Percentiles rank a stretch among this genome's conserved stretches.
These are phyloP conservation scores for Astraeus odoratus DNA, from an alignment of 768 basidiomycete species.

Conservation along the genomic window DNA sequence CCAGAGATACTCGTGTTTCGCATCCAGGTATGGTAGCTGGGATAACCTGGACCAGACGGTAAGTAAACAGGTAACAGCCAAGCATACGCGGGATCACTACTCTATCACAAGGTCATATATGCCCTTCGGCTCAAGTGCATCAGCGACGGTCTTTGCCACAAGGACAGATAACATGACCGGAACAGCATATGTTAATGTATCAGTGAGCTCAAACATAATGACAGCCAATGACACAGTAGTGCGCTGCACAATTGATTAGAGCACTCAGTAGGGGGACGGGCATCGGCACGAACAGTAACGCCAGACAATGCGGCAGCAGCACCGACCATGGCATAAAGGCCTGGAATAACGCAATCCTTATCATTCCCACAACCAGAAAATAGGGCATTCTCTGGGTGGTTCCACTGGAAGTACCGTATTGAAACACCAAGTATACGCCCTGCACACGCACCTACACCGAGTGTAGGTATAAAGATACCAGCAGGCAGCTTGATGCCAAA, in stretches of 20 bases:
- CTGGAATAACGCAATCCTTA: slow-evolving; percentile 76
- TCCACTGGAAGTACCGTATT: slow-evolving; percentile 70
- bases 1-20: slow-evolving; percentile 88
- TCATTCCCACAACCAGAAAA: slow-evolving; percentile 63
- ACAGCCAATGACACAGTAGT: slow-evolving; percentile 93
- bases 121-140: slow-evolving; percentile 58
- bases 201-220: slow-evolving; percentile 93
- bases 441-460: slow-evolving; percentile 91
- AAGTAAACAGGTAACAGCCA: not conserved
- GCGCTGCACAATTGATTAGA: slow-evolving; percentile 35
- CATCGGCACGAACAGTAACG: slow-evolving; percentile 65
- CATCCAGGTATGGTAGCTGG: slow-evolving; percentile 88
- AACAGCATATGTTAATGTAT: slow-evolving; percentile 86
- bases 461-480: slow-evolving; percentile 94
- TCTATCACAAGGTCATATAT: slow-evolving; percentile 98
- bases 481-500: slow-evolving; percentile 91
- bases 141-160: slow-evolving; percentile 38
- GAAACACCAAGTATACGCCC: slow-evolving; percentile 80
- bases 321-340: slow-evolving; percentile 93
- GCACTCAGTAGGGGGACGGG: slow-evolving; percentile 4
- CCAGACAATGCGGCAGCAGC: slow-evolving; percentile 92
- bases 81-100: slow-evolving; percentile 26
- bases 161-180: slow-evolving; percentile 86
- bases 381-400: slow-evolving; percentile 50
- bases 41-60: slow-evolving; percentile 41